These are phyloP conservation scores for Pulveroboletus frians DNA, from an alignment of 768 basidiomycete species.

Conservation along the genomic window DNA sequence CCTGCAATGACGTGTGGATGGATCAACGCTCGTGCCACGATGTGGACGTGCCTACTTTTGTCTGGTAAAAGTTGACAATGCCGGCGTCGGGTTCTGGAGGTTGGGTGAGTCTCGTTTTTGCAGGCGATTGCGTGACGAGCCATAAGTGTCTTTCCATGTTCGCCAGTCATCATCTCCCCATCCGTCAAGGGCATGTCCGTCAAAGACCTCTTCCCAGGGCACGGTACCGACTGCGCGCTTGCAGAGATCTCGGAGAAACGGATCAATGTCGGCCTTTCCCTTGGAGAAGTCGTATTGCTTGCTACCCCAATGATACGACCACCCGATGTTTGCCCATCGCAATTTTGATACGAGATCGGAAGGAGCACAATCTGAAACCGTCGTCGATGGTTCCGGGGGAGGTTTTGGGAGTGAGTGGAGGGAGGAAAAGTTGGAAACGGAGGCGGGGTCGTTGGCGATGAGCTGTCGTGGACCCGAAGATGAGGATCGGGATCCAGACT, in stretches of 20 bases:
- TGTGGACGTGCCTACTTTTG: constrained; percentile 39
- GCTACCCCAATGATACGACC: constrained; percentile 95
- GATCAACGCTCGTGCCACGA: neutral
- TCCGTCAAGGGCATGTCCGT: constrained; percentile 29
- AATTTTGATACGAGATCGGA: constrained; percentile 67
- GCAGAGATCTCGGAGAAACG: constrained; percentile 54
- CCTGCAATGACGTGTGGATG: constrained; percentile 30
- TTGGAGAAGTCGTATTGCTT: constrained; percentile 90
- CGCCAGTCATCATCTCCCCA: constrained; percentile 67
- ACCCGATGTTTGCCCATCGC: constrained; percentile 95
- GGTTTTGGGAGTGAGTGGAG: constrained; percentile 56
- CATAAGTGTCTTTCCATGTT: constrained; percentile 73
- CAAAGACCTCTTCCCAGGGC: constrained; percentile 67
- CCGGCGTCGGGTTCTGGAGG: constrained; percentile 86
- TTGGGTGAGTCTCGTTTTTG: neutral
- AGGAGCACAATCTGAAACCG: constrained; percentile 44
- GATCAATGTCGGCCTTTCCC: constrained; percentile 58
- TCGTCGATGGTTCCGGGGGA: constrained; percentile 59
- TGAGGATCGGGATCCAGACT: constrained; percentile 7
- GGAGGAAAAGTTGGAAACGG: constrained; percentile 46
- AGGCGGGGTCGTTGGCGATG: constrained; percentile 68
- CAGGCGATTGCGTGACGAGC: constrained; percentile 35
- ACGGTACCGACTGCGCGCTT: constrained; percentile 54
- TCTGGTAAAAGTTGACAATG: constrained; percentile 94
- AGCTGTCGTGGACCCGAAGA: constrained; percentile 57